These are phyloP conservation scores for Podosphaera xanthii DNA, from an alignment of 2,329 filamentous ascomycete genomes.

Conservation along the genomic window DNA sequence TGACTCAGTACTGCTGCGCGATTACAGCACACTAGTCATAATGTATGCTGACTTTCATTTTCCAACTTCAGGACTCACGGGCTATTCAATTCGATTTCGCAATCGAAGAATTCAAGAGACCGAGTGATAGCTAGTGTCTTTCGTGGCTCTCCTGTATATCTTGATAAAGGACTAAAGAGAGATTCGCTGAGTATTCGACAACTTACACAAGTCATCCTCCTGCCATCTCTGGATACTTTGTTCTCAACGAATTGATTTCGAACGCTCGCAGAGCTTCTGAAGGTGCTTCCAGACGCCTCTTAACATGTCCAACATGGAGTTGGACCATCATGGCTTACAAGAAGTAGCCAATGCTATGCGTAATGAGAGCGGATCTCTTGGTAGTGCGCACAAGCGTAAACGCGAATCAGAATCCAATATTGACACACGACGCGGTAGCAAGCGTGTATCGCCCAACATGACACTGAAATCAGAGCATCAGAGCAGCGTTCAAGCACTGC, in stretches of 20 bases:
- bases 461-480: slow-evolving; percentile 13
- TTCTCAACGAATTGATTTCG: not conserved
- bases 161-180: not conserved
- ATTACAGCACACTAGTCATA: not conserved
- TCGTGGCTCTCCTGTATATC: not conserved
- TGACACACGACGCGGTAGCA: slow-evolving; percentile 15
- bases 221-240: not conserved
- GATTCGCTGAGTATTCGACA: not conserved
- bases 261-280: not conserved
- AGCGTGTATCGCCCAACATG: slow-evolving; percentile 16
- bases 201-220: not conserved
- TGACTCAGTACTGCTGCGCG: not conserved
- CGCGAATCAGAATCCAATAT: slow-evolving; percentile 17
- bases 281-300: not conserved
- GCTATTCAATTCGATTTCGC: too few species aligned
- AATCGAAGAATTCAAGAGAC: too few species aligned
- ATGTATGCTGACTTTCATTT: not conserved
- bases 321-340: slow-evolving; percentile 17
- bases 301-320: slow-evolving; percentile 17
- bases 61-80: too few species aligned
- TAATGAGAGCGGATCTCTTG: slow-evolving; percentile 11
- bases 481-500: slow-evolving; percentile 14
- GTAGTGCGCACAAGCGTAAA: slow-evolving; percentile 16
- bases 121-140: too few species aligned
- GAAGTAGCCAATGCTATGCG: slow-evolving; percentile 18